Base-by-base conservation (phyloP, 2,329 filamentous ascomycete species). In the Cercospora berteroae region DNA sequence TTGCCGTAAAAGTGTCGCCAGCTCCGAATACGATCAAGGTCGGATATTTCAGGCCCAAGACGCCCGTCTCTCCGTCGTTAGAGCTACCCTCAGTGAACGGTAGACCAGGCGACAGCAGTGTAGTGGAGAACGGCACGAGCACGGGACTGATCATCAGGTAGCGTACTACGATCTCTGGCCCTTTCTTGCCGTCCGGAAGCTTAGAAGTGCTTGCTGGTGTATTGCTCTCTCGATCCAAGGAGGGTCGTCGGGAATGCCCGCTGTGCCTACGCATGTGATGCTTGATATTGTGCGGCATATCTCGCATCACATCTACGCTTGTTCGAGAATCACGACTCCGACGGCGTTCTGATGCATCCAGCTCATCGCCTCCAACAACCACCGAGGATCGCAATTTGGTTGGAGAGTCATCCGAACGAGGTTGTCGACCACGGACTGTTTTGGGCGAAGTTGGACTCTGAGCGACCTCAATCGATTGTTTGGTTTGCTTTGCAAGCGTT, bases 11-110 rank as follows among this genome's bases (percentile, higher is more conserved):
- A 0, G 84, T 80, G 77, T 98, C 94, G 4, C 85, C 82, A 60
- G 89, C 87, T 1, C 94, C 94, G 74, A 89, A 96, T 0, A 96
- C 79, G 0, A 87, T 88, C 36, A 97, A 77, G 0, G 90, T 90
- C 0, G 84, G 83, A 73, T 89, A 84, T 1, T 70, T 69, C 39
- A 79, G 77, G 1, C 86, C 79, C 59, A 91, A 80, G 74, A 90
- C 88, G 1, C 72, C 70, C 20, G 65, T 18, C 48, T 63, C 48
- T 18, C 18, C 44, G 13, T 55, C 63, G 57, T 67, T 33, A 13
- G 55, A 56, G 13, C 27, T 60, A 1, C 60, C 59, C 27, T 68
- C 33, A 9, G 73, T 74, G 61, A 75, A 72, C 9, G 74, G 76
- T 1, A 74, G 61, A 4, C 75, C 74, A 4, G 73, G 75, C 18